phyloP scores from a whole-genome alignment of 768 basidiomycete genomes.

The Lactarius tabidus region DNA sequence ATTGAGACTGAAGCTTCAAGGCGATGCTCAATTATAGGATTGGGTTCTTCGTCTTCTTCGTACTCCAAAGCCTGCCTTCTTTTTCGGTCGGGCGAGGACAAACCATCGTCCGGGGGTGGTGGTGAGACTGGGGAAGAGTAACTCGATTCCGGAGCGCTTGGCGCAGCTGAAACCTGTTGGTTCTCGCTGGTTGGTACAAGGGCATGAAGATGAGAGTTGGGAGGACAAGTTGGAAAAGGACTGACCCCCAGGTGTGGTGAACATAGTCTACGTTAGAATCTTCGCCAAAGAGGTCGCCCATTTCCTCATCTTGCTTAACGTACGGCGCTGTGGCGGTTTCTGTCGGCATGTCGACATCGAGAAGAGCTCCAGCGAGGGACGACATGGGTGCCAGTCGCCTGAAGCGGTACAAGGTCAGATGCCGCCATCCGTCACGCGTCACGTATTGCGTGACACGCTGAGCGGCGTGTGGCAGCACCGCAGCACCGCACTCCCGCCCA shows the following conservation, averaged over 20 bases:
- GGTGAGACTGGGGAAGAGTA: slow-evolving; percentile 34
- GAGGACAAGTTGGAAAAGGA: slow-evolving; percentile 7
- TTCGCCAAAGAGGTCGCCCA: slow-evolving; percentile 79
- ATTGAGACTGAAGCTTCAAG: slow-evolving; percentile 70
- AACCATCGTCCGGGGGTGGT: slow-evolving; percentile 48
- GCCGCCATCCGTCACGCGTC: neutral
- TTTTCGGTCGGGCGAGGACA: slow-evolving; percentile 56
- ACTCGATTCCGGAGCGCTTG: slow-evolving; percentile 28
- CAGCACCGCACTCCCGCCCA: neutral
- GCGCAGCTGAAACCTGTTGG: slow-evolving; percentile 13
- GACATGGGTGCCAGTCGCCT: neutral
- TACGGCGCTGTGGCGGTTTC: slow-evolving; percentile 18
- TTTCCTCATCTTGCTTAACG: slow-evolving; percentile 35
- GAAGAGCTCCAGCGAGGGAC: slow-evolving; percentile 20
- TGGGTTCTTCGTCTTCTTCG: slow-evolving; percentile 66
- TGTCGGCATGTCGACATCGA: slow-evolving; percentile 17
- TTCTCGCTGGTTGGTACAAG: slow-evolving; percentile 8
- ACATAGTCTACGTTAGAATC: slow-evolving; percentile 50
- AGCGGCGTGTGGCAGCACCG: too few species aligned
- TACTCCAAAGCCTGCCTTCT: slow-evolving; percentile 73
- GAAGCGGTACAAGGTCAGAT: neutral
- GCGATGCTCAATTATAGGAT: slow-evolving; percentile 50
- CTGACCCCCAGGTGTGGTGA: slow-evolving; percentile 47
- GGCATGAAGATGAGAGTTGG: neutral
- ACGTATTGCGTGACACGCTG: neutral